Evolutionary conservation across 2,329 filamentous ascomycete species (phyloP), one percentile per base, ranked within the genome.

Genomic region (Trichoderma arundinaceum): DNA sequence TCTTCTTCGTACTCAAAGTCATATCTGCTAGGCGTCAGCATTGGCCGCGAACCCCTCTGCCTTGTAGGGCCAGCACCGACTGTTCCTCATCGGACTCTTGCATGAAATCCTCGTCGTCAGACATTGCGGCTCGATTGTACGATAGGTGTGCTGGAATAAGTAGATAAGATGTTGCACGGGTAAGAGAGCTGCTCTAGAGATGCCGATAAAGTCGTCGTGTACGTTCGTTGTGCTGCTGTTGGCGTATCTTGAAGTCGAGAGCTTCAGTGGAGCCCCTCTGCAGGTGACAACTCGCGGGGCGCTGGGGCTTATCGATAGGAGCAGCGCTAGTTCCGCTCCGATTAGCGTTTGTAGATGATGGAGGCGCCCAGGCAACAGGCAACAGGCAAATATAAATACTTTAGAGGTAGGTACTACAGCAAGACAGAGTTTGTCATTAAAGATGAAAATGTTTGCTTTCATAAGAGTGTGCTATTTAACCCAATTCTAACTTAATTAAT

Each of bases 1-100:
- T 93, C 92, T 66, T 89, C 95, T 76, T 97, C 94, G 79, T 97
- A 98, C 75, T 98, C 94, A 77, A 98, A 98, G 80, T 98, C 95
- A 76, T 97, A 97, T 87, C 80, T 81, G 62, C 9, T 3, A 28
- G 15, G 17, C n/a, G 38, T 69, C 54, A 72, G 70, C 65, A 46
- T 12, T 22, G 44, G 64, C 19, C 44, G 32, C 15, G 51, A 33
- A 15, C 38, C 22, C 2, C 19, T 44, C 12, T 22, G 44, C 22
- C 4, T 12, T 15, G n/a, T 12, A 13, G 17, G 53, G 12, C 7
- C 13, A 22, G 41, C 51, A 70, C 75, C 66, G 70, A 78, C 79
- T 80, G 78, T 74, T 82, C 80, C 70, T 81, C 79, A 54, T 80
- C 80, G 41, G 80, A 82, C 73, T 82, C 78, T 69, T 82, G 80